These are phyloP conservation scores for Eryngium alpinum DNA, from an alignment of 140 eudicot genomes.

Conservation along the genomic window DNA sequence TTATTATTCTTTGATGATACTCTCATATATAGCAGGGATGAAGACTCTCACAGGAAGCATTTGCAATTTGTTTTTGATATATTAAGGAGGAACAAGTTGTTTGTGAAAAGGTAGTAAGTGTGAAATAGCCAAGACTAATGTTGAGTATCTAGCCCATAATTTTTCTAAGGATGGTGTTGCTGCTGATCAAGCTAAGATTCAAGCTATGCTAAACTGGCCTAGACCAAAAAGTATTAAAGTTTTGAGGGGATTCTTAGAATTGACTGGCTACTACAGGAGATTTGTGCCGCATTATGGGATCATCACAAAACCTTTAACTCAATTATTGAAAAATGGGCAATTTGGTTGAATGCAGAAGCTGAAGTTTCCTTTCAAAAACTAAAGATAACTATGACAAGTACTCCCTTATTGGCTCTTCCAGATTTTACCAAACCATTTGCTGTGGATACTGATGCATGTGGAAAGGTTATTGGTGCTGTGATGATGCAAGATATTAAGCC, in stretches of 20 bases:
- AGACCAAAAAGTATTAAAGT: not conserved
- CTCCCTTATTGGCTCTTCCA: not conserved
- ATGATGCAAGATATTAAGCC: not conserved
- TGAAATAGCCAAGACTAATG: not conserved
- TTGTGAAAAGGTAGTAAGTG: not conserved
- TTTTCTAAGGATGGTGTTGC: not conserved
- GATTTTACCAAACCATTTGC: not conserved
- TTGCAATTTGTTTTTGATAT: not conserved
- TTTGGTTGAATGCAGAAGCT: not conserved
- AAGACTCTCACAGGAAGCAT: too few relatives aligned
- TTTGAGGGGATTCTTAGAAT: not conserved
- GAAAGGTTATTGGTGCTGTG: not conserved
- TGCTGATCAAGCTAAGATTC: not conserved
- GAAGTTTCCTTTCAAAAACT: not conserved
- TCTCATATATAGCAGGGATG: not conserved
- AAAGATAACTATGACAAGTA: not conserved
- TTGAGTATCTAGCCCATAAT: not conserved
- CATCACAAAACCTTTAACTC: not conserved
- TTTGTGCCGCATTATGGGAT: not conserved
- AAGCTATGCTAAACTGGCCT: not conserved
- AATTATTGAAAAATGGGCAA: not conserved
- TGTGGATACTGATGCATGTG: not conserved
- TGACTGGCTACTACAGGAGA: not conserved
- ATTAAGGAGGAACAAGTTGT: not conserved
- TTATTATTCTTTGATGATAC: slow-evolving; percentile 9